A percentile compares a stretch with the other conserved stretches of the same genome.
phyloP scores from a whole-genome alignment of 108 stramenopile species.

The Conticribra guillardii region DNA sequence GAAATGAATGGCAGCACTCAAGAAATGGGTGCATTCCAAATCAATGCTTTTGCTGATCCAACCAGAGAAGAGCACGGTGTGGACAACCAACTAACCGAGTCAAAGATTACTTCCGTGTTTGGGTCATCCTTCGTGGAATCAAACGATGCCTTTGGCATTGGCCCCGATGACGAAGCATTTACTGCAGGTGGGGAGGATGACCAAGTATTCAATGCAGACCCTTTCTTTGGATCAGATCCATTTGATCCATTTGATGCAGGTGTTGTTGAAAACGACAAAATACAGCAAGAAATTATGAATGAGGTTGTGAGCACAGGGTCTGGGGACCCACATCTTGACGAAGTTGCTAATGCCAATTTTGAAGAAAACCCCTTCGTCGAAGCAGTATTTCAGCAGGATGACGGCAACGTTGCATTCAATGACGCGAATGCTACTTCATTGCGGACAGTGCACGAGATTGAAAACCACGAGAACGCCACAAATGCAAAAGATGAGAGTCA shows the following conservation, averaged over 20 bases:
- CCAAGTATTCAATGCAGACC: slow-evolving; percentile 1
- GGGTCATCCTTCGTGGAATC: slow-evolving; percentile 20
- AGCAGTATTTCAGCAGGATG: neutral
- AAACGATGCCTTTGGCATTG: neutral
- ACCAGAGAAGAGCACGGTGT: too few relatives aligned
- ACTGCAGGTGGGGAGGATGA: neutral
- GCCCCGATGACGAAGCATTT: neutral
- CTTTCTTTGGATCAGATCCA: slow-evolving; percentile 39
- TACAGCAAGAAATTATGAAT: neutral
- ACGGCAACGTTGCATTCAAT: neutral
- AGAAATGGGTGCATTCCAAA: neutral
- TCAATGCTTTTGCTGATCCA: too few relatives aligned
- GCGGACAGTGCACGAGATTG: too few relatives aligned
- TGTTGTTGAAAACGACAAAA: neutral
- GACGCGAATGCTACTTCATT: too few relatives aligned
- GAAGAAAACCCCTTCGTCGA: neutral
- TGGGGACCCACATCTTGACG: neutral
- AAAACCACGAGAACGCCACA: neutral
- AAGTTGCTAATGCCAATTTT: neutral
- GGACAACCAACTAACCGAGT: too few relatives aligned
- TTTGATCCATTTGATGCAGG: slow-evolving; percentile 31
- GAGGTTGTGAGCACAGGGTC: neutral
- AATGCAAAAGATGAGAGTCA: neutral
- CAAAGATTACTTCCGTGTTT: too few relatives aligned
- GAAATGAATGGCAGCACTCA: neutral